Evolutionary conservation across 768 basidiomycete species (phyloP), one percentile per base, ranked within the genome.

Genomic region (Mrakia blollopis): DNA sequence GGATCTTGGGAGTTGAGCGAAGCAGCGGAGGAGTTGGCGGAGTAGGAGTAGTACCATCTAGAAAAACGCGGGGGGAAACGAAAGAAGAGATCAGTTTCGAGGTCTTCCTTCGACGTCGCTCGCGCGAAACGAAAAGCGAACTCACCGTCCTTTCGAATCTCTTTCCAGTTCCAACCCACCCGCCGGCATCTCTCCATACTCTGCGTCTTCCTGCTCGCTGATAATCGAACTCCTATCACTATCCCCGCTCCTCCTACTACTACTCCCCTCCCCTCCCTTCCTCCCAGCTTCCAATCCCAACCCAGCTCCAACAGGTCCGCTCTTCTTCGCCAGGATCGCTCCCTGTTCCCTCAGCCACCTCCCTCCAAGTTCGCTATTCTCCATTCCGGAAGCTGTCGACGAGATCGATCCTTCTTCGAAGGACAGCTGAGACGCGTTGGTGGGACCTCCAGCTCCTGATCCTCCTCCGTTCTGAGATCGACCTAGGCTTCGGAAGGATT

Each of bases 291-390:
- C 52, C 23, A 60, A 13, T 2, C 52, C 30, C n/a, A 32, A 41
- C 23, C 54, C 72, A 35, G 18, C 47, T 50, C 18, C 47, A 1
- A 72, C 32, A 6, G 60, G 60, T 63, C 73, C 62, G 6, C 37
- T 39, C 57, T 71, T 65, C 61, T 67, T 72, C 21, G 44, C 44
- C 37, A 63, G 50, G 39, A 65, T 65, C 28, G 72, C 76, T n/a
- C 72, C 76, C 37, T 96, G 93, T 80, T 94, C 92, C 50, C 88
- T 87, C 62, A 96, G 83, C 93, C 93, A 95, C 37, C 90, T 88
- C 10, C 88, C 88, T 0, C 92, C 91, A 13, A 91, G 88, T 81
- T 91, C 89, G 74, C 86, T 87, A 9, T 87, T 86, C 65, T 77
- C 76, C 44, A 72, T 71, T 23, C 71, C 71, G 7, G 71, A 77